Base-by-base conservation (phyloP, 768 basidiomycete species). In the Boletus rex-veris region DNA sequence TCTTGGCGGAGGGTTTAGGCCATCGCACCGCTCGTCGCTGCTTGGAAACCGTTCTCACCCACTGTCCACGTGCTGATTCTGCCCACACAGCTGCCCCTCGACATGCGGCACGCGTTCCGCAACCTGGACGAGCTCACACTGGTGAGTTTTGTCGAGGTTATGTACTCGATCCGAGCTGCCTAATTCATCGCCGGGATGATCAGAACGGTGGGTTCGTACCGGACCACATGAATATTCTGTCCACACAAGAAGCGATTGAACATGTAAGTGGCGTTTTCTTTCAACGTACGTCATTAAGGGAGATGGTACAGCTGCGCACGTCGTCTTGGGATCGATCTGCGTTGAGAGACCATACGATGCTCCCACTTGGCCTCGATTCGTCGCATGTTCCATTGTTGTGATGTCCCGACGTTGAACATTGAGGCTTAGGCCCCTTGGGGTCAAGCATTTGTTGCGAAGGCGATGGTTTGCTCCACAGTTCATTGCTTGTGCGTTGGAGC, bases 201-300 rank as follows among this genome's bases (percentile, higher is more conserved):
- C 59, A 81, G 81, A 81, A 83, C 47, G 72, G 78, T 24, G 78
- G 80, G 19, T 68, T 64, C 37, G 56, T 80, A 30, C 88, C 88
- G 9, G 82, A 89, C 57, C 86, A 91, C 59, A 90, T 92, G 88
- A 88, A 91, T 63, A 69, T 92, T 19, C 62, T 92, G 14, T 76
- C 85, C 9, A 73, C 72, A 11, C 46, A 64, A 5, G 83, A 87
- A 39, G 86, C 87, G 11, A 62, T 75, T 16, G 71, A 72, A 36
- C 85, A 90, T 65, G 90, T 90, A 31, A 50, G 68, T 59, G n/a
- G 24, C 8, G 28, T 46, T 7, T 24, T 15, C 37, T n/a, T 8
- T 4, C 16, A 14, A 16, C 10, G 4, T n/a, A 41, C 9, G 9
- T 4, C 7, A 15, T 11, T 30, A 21, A 12, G 33, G 48, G 3